phyloP scores from a whole-genome alignment of 805 yeast genomes.

The Kockiozyma suomiensis region DNA sequence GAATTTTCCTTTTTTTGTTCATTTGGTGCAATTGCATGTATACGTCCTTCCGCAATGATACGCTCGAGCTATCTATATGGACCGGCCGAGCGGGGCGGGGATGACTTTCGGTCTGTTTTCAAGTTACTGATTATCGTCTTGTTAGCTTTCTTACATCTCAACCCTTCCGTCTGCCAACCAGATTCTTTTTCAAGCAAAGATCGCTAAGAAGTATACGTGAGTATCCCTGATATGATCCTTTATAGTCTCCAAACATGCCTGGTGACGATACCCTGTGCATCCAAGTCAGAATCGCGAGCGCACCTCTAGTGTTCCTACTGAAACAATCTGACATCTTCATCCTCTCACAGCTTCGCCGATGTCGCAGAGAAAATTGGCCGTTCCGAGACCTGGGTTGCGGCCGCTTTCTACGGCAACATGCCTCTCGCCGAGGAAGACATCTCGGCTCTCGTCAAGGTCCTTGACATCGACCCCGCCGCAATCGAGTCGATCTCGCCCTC shows the following conservation, averaged over 20 bases:
- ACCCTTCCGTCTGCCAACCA: constrained; percentile 32
- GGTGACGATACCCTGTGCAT: too few species aligned
- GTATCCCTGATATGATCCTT: neutral
- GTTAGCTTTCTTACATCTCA: constrained; percentile 30
- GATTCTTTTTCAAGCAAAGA: constrained; percentile 35
- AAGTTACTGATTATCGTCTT: neutral
- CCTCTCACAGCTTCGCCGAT: constrained; percentile 34
- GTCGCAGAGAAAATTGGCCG: constrained; percentile 33
- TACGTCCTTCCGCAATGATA: neutral
- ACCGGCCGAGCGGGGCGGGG: too few species aligned
- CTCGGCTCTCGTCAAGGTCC: constrained; percentile 23
- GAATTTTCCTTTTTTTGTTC: neutral
- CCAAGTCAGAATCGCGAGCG: too few species aligned
- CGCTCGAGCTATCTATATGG: neutral
- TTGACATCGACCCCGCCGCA: constrained; percentile 27
- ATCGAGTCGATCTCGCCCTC: constrained; percentile 28
- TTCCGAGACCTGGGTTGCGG: constrained; percentile 35
- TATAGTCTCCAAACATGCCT: too few species aligned
- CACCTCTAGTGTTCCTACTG: too few species aligned
- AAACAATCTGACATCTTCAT: too few species aligned
- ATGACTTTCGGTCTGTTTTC: neutral
- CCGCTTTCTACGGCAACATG: constrained; percentile 36
- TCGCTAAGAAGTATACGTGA: constrained; percentile 31
- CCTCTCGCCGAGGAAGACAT: constrained; percentile 33
- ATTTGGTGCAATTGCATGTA: neutral